Percentiles rank a stretch among this genome's conserved stretches.
Evolutionary conservation across 78 protist genomes (phyloP).

Genomic region (Reticulomyxa filosa): DNA sequence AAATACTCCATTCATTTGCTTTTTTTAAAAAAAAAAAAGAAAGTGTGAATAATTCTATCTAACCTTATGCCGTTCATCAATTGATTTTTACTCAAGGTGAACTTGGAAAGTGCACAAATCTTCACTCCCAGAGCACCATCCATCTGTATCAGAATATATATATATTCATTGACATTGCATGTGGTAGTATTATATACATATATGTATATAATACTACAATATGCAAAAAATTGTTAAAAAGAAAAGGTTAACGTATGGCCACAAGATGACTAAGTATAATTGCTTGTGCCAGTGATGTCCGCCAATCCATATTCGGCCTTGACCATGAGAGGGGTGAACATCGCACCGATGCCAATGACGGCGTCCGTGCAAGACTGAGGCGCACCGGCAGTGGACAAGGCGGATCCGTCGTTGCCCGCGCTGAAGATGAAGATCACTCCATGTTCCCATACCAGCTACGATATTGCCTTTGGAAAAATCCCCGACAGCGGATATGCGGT

Average conservation of each 20-base stretch:
- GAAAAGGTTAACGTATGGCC: slow-evolving; percentile 44
- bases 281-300: neutral
- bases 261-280: slow-evolving; percentile 48
- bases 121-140: slow-evolving; percentile 28
- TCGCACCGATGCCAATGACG: slow-evolving; percentile 43
- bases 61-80: slow-evolving; percentile 62
- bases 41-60: no score
- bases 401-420: slow-evolving; percentile 45
- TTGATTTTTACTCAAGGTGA: slow-evolving; percentile 14
- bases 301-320: slow-evolving; percentile 22
- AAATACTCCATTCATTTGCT: no score
- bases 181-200: no score
- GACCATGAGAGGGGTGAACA: slow-evolving; percentile 26
- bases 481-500: no score
- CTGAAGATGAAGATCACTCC: slow-evolving; percentile 1
- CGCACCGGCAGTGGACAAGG: slow-evolving; percentile 30
- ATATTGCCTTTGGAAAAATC: no score
- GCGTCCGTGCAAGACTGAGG: slow-evolving; percentile 26
- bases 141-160: no score
- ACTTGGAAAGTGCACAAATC: slow-evolving; percentile 38
- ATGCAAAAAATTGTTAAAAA: no score
- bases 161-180: no score
- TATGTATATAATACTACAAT: no score
- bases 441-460: no score
- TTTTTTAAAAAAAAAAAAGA: no score